These are phyloP conservation scores for Linanthus parryae DNA, from an alignment of 148 eudicot genomes.

Conservation along the genomic window DNA sequence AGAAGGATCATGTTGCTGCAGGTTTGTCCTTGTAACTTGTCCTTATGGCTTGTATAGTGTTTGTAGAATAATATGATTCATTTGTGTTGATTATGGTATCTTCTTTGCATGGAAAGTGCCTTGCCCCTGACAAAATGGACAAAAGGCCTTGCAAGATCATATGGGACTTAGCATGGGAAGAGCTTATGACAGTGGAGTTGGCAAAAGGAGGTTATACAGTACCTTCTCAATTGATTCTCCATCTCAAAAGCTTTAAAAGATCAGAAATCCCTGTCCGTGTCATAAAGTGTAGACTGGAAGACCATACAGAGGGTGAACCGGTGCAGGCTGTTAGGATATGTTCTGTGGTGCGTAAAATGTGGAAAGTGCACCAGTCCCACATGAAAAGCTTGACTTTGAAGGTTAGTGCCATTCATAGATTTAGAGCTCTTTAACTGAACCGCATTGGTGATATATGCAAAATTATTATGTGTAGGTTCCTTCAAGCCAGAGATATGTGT, in stretches of 20 bases:
- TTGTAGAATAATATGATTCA: not conserved
- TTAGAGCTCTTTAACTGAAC: slow-evolving; percentile 1
- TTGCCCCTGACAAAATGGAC: slow-evolving; percentile 64
- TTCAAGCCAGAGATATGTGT: slow-evolving; percentile 76
- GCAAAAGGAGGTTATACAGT: slow-evolving; percentile 65
- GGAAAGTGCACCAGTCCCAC: slow-evolving; percentile 66
- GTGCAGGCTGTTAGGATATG: slow-evolving; percentile 79
- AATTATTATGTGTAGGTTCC: slow-evolving; percentile 52
- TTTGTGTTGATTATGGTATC: slow-evolving; percentile 1
- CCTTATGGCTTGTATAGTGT: not conserved
- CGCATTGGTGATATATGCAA: not conserved
- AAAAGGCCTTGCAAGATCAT: slow-evolving; percentile 84
- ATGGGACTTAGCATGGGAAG: slow-evolving; percentile 99
- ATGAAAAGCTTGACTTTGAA: slow-evolving; percentile 49
- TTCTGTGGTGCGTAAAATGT: slow-evolving; percentile 67
- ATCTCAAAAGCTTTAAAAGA: slow-evolving; percentile 68
- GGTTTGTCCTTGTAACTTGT: slow-evolving; percentile 33
- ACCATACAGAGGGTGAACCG: slow-evolving; percentile 40
- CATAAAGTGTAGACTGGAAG: slow-evolving; percentile 76
- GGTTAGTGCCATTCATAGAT: slow-evolving; percentile 32
- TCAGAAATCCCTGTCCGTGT: slow-evolving; percentile 75
- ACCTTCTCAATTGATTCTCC: slow-evolving; percentile 81
- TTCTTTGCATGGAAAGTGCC: slow-evolving; percentile 37
- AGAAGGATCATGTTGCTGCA: slow-evolving; percentile 82
- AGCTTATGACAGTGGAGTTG: slow-evolving; percentile 76